Percentiles rank a stretch among this genome's conserved stretches.
Conservation (phyloP, 371 early-diverging fungal species). For the Syncephalastrum monosporum region DNA sequence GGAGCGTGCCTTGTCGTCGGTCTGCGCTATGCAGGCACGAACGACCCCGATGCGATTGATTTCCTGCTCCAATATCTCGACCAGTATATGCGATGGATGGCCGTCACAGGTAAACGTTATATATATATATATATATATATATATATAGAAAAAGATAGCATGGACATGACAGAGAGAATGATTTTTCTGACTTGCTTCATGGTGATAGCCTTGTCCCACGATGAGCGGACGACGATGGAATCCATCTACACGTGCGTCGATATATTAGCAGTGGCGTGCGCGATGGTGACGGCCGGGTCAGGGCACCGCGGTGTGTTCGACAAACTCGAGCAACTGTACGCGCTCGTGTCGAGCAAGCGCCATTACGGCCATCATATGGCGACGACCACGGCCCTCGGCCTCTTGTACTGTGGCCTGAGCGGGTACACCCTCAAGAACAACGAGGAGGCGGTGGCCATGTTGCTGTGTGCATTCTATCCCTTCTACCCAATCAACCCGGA, state of each 20-base stretch:
- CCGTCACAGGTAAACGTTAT: conserved; percentile 34
- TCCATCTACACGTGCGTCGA: conserved; percentile 63
- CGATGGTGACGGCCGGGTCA: conserved; percentile 83
- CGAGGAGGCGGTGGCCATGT: conserved; percentile 66
- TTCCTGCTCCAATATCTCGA: conserved; percentile 54
- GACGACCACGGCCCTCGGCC: conserved; percentile 78
- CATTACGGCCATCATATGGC: conserved; percentile 86
- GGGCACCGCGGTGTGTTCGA: conserved; percentile 65
- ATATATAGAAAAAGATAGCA: too few species aligned
- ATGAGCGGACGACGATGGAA: conserved; percentile 56
- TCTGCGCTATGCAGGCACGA: conserved; percentile 80
- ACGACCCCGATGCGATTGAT: conserved; percentile 49
- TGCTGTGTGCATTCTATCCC: conserved; percentile 79
- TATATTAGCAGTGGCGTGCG: conserved; percentile 60
- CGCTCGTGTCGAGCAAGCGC: conserved; percentile 33
- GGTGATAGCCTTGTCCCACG: conserved; percentile 41
- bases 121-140: too few species aligned
- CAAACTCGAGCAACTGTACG: conserved; percentile 56
- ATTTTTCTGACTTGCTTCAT: neutral
- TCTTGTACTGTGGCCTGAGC: conserved; percentile 82
- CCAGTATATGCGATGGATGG: conserved; percentile 39
- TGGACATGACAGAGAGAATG: too few species aligned
- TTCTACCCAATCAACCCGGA: conserved; percentile 59
- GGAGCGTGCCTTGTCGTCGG: conserved; percentile 82
- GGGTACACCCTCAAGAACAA: conserved; percentile 70